Evolutionary conservation across 805 yeast species (phyloP).

Genomic region (Ogataea siamensis): DNA sequence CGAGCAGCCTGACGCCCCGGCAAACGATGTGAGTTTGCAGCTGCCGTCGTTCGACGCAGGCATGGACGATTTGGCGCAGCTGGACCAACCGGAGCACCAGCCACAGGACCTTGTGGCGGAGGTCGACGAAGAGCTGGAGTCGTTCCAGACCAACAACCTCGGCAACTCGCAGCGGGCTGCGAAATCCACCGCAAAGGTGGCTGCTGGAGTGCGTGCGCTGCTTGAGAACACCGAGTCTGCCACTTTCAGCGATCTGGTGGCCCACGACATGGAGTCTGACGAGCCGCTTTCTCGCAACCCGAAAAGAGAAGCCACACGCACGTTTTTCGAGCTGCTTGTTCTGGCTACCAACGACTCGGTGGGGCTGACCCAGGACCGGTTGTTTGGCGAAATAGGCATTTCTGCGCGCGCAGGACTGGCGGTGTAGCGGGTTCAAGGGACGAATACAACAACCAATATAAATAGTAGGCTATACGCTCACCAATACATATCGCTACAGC

Average conservation of each 20-base stretch:
- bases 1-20: conserved; percentile 1
- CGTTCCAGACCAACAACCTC: conserved; percentile 21
- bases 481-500: conserved; percentile 1
- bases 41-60: conserved; percentile 21
- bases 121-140: conserved; percentile 25
- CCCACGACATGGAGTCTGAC: conserved; percentile 34
- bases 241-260: conserved; percentile 40
- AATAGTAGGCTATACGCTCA: too few species aligned
- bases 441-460: too few species aligned
- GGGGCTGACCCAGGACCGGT: conserved; percentile 52
- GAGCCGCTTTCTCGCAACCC: conserved; percentile 39
- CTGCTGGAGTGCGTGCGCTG: conserved; percentile 41
- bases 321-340: conserved; percentile 81
- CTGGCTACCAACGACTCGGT: conserved; percentile 77
- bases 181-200: conserved; percentile 53
- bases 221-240: conserved; percentile 27
- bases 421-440: too few species aligned
- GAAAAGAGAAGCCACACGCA: conserved; percentile 61
- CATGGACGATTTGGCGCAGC: conserved; percentile 23
- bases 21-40: conserved; percentile 21
- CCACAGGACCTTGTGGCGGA: conserved; percentile 18
- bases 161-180: conserved; percentile 34
- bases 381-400: conserved; percentile 62
- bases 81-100: conserved; percentile 8
- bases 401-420: conserved; percentile 17